Percentiles rank a stretch among this genome's conserved stretches.
These are phyloP conservation scores for Arthrinium phaeospermum DNA, from an alignment of 2,329 filamentous ascomycete species.

Conservation along the genomic window DNA sequence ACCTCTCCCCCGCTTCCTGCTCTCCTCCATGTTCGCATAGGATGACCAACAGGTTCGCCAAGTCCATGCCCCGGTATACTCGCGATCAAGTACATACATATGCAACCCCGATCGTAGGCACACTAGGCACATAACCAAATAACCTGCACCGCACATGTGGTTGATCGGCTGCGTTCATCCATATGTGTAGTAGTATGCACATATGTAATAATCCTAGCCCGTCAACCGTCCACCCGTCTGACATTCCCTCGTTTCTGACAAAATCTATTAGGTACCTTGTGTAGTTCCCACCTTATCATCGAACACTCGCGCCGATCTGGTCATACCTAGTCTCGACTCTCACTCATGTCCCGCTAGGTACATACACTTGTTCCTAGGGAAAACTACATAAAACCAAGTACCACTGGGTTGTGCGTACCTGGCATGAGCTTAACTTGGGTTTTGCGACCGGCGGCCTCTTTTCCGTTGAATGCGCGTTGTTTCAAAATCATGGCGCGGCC, in stretches of 20 bases:
- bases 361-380: too few relatives aligned
- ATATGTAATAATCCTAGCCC: background rate
- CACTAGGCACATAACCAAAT: too few relatives aligned
- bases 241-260: background rate
- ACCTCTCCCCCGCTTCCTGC: background rate
- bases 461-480: background rate
- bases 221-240: background rate
- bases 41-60: background rate
- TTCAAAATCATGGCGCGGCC: background rate
- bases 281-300: background rate
- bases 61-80: background rate
- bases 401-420: background rate
- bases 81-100: constrained; percentile 6
- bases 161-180: background rate
- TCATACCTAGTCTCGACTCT: background rate
- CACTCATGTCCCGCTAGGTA: background rate
- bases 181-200: background rate
- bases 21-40: background rate
- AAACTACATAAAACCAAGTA: too few relatives aligned
- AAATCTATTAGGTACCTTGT: background rate
- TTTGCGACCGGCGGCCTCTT: background rate
- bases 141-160: background rate
- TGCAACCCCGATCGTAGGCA: background rate
- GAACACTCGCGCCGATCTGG: background rate
- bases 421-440: background rate